Evolutionary conservation across 345 rosid genomes (phyloP).

Genomic region (Trapa incisa): DNA sequence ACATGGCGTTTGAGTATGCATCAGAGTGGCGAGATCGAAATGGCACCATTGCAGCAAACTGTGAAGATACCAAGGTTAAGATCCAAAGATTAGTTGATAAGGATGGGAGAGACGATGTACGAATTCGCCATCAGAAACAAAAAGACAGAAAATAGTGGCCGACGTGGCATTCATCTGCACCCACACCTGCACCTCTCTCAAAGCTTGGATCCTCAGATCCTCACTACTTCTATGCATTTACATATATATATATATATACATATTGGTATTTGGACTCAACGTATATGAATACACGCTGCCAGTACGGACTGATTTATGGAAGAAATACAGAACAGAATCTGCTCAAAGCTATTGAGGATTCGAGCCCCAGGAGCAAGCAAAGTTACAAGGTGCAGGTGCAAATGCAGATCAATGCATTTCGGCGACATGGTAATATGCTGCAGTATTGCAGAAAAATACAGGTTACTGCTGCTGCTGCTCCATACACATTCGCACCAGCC

Average conservation of each 20-base stretch:
- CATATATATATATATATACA: not conserved
- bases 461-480: too few species aligned
- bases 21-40: not conserved
- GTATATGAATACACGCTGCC: not conserved
- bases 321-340: not conserved
- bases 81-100: not conserved
- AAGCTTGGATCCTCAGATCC: constrained; percentile 1
- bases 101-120: not conserved
- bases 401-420: constrained; percentile 20
- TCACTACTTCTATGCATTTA: not conserved
- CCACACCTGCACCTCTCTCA: constrained; percentile 16
- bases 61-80: not conserved
- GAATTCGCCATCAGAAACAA: not conserved
- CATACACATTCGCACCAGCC: too few species aligned
- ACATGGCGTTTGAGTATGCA: not conserved
- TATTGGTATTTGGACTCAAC: not conserved
- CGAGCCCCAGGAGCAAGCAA: not conserved
- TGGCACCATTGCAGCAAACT: not conserved
- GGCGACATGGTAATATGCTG: too few species aligned
- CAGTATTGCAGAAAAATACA: too few species aligned
- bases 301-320: not conserved
- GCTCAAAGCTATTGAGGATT: not conserved
- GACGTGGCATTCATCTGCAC: constrained; percentile 21
- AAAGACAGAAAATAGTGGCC: not conserved
- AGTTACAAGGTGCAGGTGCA: constrained; percentile 21